A percentile compares a stretch with the other conserved stretches of the same genome.
These are phyloP conservation scores for Corymbia citriodora DNA, from an alignment of 441 rosid genomes.

Conservation along the genomic window DNA sequence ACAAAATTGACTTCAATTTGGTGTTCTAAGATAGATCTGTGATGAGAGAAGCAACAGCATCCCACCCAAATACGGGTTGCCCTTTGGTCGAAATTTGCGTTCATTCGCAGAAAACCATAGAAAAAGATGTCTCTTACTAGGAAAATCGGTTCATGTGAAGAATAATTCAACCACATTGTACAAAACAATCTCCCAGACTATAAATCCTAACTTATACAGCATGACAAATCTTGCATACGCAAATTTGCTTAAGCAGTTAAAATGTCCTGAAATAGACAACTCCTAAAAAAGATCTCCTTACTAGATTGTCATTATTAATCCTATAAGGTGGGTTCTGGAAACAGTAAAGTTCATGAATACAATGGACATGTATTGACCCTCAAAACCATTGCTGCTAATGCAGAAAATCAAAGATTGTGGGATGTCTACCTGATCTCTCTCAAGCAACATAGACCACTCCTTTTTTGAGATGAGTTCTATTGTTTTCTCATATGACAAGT, in stretches of 20 bases:
- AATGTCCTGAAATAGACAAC: neutral
- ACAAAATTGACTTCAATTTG: neutral
- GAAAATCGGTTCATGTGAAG: neutral
- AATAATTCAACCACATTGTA: neutral
- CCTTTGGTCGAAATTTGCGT: neutral
- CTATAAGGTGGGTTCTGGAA: neutral
- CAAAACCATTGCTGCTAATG: neutral
- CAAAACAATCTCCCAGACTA: neutral
- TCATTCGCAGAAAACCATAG: neutral
- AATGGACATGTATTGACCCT: neutral
- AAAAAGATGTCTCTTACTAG: neutral
- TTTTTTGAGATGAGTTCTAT: conserved; percentile 54
- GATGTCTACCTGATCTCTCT: conserved; percentile 76
- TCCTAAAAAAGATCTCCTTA: neutral
- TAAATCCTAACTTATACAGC: neutral
- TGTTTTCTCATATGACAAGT: conserved; percentile 65
- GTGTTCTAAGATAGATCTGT: neutral
- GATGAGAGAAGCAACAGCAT: neutral
- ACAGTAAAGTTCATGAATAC: neutral
- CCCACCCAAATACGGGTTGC: neutral
- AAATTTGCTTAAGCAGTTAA: neutral
- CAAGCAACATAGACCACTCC: conserved; percentile 67
- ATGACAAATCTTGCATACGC: neutral
- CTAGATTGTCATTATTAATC: neutral
- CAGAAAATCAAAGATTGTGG: neutral